A percentile compares a stretch with the other conserved stretches of the same genome.
phyloP scores from a whole-genome alignment of 768 basidiomycete species.

The Amanita subjunquillea region DNA sequence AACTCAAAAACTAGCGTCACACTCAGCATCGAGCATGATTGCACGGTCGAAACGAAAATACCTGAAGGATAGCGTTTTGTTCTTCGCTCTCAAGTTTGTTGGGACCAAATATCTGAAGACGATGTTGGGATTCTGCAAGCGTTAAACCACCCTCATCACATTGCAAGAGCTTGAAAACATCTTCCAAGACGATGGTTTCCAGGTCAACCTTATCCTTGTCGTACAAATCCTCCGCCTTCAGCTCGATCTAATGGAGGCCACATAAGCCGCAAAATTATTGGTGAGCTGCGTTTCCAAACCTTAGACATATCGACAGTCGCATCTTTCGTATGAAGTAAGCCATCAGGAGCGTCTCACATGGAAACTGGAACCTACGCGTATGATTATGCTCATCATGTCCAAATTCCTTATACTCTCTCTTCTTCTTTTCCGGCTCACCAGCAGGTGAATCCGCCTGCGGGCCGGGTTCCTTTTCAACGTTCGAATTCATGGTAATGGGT shows the following conservation, averaged over 20 bases:
- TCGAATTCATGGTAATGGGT: constrained; percentile 23
- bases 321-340: constrained; percentile 31
- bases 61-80: constrained; percentile 86
- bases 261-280: background rate
- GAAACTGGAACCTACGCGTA: constrained; percentile 42
- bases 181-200: constrained; percentile 92
- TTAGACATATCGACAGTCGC: constrained; percentile 83
- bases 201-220: constrained; percentile 99
- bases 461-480: constrained; percentile 59
- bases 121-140: constrained; percentile 65
- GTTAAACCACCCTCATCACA: constrained; percentile 76
- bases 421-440: constrained; percentile 36
- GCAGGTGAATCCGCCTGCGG: constrained; percentile 37
- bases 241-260: constrained; percentile 48
- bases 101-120: constrained; percentile 89
- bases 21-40: background rate
- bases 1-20: constrained; percentile 63
- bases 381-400: constrained; percentile 60
- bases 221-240: constrained; percentile 89
- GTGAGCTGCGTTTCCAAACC: constrained; percentile 24
- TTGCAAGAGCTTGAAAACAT: constrained; percentile 94
- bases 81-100: constrained; percentile 91
- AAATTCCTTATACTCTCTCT: constrained; percentile 85
- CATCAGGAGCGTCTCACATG: constrained; percentile 3
- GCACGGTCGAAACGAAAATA: constrained; percentile 15